A percentile compares a stretch with the other conserved stretches of the same genome.
Conservation (phyloP, 768 basidiomycete species). For the Mycena filopes region DNA sequence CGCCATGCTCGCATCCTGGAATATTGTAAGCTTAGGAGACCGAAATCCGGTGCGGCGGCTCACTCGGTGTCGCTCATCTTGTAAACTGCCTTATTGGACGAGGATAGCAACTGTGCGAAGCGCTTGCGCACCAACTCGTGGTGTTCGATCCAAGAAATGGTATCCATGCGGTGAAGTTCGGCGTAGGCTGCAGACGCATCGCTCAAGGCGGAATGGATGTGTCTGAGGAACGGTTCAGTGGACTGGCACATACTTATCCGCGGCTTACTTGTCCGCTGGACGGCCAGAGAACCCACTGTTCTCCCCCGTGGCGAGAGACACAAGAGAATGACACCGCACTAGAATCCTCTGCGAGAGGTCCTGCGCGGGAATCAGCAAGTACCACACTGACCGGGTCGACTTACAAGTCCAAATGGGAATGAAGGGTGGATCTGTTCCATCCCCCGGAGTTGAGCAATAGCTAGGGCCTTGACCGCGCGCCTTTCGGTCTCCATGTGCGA, state of each 20-base stretch:
- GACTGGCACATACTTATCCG: not conserved
- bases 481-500: not conserved
- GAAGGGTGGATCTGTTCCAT: slow-evolving; percentile 5
- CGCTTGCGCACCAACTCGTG: slow-evolving; percentile 8
- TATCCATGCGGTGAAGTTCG: slow-evolving; percentile 7
- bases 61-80: not conserved
- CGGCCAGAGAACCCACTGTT: not conserved
- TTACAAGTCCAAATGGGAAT: slow-evolving; percentile 3
- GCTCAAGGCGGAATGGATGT: not conserved
- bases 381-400: not conserved
- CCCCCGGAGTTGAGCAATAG: not conserved
- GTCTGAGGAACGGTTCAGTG: not conserved
- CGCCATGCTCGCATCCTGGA: slow-evolving; percentile 4
- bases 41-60: not conserved
- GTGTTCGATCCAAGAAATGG: slow-evolving; percentile 18
- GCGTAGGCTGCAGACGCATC: slow-evolving; percentile 9
- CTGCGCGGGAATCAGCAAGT: not conserved
- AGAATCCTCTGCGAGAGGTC: slow-evolving; percentile 1
- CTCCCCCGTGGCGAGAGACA: not conserved
- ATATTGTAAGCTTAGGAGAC: not conserved
- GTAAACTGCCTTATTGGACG: not conserved
- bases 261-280: not conserved
- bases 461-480: not conserved
- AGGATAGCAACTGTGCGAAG: not conserved
- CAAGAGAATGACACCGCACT: not conserved